Base-by-base conservation (phyloP, 2,329 filamentous ascomycete species). In the Epichloe typhina region DNA sequence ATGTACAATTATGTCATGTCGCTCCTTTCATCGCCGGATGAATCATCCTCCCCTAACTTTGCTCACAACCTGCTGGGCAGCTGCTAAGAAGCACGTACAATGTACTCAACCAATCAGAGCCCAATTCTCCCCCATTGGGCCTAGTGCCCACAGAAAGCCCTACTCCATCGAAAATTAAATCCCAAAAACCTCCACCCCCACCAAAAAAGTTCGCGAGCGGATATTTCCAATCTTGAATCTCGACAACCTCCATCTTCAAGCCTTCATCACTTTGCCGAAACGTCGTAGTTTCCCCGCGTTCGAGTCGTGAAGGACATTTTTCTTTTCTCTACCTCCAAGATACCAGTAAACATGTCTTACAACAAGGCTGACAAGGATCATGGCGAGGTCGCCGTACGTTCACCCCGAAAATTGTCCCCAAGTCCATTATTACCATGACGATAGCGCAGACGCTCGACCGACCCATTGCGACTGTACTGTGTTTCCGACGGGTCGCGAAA, bases 291-390 rank as follows among this genome's bases (percentile, higher is more conserved):
- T 59, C 62, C 61, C 57, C 69, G 64, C 75, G 80, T 84, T 85
- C 83, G 84, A 86, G 85, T 89, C 85, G 78, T 88, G 84, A 87
- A 80, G 83, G 80, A 52, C 52, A 19, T n/a, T n/a, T 15, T 15
- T 3, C 15, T 38, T 36, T 23, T 19, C 26, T 31, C 8, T 9
- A 9, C n/a, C 54, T 57, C 51, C 50, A 55, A 50, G 52, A 52
- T 13, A 36, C 50, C 60, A 64, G 65, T 64, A 73, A 85, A 74
- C 60, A 94, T 94, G 88, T 93, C 88, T 75, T 93, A 86, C 84
- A 80, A 95, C 75, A 95, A 96, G 83, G 76, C 79, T 69, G 90
- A 95, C 74, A 95, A 96, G 83, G 84, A 90, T 67, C 86, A 88
- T 73, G 86, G 81, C 76, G 90, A 95, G 72, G 84, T 83, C 72